Evolutionary conservation across 768 basidiomycete genomes (phyloP).

Genomic region (Boletus pseudopeckii): DNA sequence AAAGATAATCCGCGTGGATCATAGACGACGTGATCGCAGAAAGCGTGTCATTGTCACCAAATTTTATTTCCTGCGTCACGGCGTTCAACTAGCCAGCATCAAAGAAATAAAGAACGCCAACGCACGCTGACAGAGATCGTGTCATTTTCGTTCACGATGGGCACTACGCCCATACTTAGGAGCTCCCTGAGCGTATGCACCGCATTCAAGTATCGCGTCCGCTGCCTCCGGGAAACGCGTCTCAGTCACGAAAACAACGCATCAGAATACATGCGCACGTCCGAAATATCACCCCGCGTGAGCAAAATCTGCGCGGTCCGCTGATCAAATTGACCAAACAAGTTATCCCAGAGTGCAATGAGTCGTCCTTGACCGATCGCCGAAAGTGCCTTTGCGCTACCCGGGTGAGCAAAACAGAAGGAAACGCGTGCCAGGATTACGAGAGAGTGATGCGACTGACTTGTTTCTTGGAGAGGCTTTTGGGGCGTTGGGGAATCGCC

Average conservation of each 20-base stretch:
- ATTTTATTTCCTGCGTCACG: slow-evolving; percentile 90
- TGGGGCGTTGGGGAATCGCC: slow-evolving; percentile 75
- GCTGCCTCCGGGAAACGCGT: slow-evolving; percentile 45
- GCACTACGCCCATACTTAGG: slow-evolving; percentile 89
- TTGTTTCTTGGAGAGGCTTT: slow-evolving; percentile 88
- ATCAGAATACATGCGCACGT: slow-evolving; percentile 52
- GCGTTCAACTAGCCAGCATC: slow-evolving; percentile 1
- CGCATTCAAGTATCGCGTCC: slow-evolving; percentile 94
- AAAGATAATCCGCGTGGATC: slow-evolving; percentile 97
- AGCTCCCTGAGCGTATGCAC: slow-evolving; percentile 94
- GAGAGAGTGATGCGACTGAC: slow-evolving; percentile 39
- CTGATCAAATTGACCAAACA: slow-evolving; percentile 91
- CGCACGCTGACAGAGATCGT: slow-evolving; percentile 95
- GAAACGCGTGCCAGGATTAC: background rate
- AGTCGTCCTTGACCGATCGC: slow-evolving; percentile 96
- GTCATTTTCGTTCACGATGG: slow-evolving; percentile 99
- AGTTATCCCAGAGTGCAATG: slow-evolving; percentile 95
- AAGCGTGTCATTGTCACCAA: slow-evolving; percentile 97
- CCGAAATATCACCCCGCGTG: slow-evolving; percentile 95
- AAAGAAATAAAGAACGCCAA: slow-evolving; percentile 11
- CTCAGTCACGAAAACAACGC: background rate
- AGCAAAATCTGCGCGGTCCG: slow-evolving; percentile 94
- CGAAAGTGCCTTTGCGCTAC: slow-evolving; percentile 73
- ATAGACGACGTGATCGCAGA: slow-evolving; percentile 97
- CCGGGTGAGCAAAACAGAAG: slow-evolving; percentile 14